Conservation (phyloP, 2,329 filamentous ascomycete genomes). For the Exophiala dermatitidis region DNA sequence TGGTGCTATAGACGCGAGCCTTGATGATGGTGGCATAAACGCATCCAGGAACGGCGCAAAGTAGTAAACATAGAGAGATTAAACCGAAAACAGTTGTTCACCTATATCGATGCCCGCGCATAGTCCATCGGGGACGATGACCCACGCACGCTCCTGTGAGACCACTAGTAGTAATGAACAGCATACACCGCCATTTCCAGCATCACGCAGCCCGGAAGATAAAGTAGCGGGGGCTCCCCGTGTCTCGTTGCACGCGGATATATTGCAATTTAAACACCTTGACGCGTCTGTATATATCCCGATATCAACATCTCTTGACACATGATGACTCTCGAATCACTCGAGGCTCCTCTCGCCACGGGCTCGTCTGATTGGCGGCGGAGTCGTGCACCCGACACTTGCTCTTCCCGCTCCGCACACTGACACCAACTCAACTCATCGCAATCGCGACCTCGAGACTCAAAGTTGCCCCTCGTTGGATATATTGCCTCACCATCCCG, state of each 20-base stretch:
- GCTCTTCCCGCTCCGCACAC: conserved; percentile 12
- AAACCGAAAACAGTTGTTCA: too few species aligned
- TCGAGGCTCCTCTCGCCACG: conserved; percentile 16
- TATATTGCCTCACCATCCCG: neutral
- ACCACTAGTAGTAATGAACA: neutral
- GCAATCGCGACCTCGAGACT: conserved; percentile 11
- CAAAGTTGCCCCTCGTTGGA: conserved; percentile 1
- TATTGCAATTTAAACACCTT: neutral
- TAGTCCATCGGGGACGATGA: too few species aligned
- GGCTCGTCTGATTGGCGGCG: conserved; percentile 19
- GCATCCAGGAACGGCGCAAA: too few species aligned
- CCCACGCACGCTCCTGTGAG: neutral
- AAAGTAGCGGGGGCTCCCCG: too few species aligned
- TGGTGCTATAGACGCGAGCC: conserved; percentile 5
- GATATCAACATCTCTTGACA: conserved; percentile 2
- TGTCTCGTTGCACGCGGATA: neutral
- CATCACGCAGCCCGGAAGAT: neutral
- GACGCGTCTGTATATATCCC: neutral
- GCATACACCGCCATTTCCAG: conserved; percentile 13
- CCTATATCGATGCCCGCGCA: too few species aligned
- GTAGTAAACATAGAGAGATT: too few species aligned
- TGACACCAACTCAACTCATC: conserved; percentile 2
- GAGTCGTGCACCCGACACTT: conserved; percentile 4
- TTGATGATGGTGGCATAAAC: too few species aligned
- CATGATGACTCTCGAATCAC: conserved; percentile 8